Conservation (phyloP, 768 basidiomycete species). For the Mrakia gelida region DNA sequence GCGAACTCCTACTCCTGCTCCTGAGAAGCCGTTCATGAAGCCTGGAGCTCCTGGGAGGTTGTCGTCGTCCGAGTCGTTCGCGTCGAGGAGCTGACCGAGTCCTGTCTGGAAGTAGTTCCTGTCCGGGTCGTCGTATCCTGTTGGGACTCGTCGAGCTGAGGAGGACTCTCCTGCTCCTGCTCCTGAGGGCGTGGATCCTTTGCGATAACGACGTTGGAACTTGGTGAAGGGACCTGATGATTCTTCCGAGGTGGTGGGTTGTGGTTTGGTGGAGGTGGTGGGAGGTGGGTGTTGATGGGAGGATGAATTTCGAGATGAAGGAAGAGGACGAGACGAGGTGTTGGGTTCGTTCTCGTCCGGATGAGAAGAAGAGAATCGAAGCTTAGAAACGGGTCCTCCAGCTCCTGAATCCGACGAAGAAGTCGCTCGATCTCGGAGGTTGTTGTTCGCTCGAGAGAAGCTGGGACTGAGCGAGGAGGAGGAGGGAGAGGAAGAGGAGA, state of each 20-base stretch:
- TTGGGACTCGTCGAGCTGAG: background rate
- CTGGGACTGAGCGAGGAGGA: slow-evolving; percentile 1
- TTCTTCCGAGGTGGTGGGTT: background rate
- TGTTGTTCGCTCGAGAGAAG: background rate
- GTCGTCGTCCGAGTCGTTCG: slow-evolving; percentile 31
- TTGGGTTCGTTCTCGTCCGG: background rate
- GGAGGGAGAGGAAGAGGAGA: background rate
- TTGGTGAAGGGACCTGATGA: slow-evolving; percentile 13
- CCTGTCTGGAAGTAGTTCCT: slow-evolving; percentile 30
- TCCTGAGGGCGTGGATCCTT: background rate
- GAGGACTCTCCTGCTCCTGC: background rate
- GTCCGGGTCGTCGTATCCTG: slow-evolving; percentile 28
- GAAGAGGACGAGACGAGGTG: background rate
- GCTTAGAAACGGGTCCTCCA: background rate
- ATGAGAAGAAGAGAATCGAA: background rate
- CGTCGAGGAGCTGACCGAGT: slow-evolving; percentile 21
- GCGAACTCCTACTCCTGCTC: slow-evolving; percentile 21
- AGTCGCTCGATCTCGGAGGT: background rate
- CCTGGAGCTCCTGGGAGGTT: background rate
- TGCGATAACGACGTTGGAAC: slow-evolving; percentile 14
- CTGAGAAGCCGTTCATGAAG: slow-evolving; percentile 29
- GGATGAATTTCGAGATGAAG: background rate
- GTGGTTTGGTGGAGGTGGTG: background rate
- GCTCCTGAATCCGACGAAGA: slow-evolving; percentile 3
- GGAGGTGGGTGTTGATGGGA: no score